phyloP scores from a whole-genome alignment of 139 green algal genomes.

The Picochlorum sp. region DNA sequence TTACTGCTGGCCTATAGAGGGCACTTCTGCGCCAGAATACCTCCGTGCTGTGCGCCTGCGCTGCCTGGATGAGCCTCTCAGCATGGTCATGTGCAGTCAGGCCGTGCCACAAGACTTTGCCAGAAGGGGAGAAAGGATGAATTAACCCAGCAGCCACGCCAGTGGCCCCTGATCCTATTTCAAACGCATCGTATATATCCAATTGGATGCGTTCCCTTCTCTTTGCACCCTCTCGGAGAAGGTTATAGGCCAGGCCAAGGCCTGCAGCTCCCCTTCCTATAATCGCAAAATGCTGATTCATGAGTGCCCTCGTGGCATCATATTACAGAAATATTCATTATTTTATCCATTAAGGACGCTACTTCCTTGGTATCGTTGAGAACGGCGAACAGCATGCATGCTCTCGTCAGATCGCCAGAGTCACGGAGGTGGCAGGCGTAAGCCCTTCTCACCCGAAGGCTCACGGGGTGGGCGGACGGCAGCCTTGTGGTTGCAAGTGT shows the following conservation, averaged over 20 bases:
- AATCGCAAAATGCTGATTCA: constrained; percentile 41
- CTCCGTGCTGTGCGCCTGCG: constrained; percentile 13
- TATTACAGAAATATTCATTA: neutral
- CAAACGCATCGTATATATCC: constrained; percentile 61
- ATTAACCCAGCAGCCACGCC: constrained; percentile 81
- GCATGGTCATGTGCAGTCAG: constrained; percentile 38
- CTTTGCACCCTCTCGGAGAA: constrained; percentile 32
- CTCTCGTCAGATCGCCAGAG: constrained; percentile 9
- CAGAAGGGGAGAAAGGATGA: constrained; percentile 71
- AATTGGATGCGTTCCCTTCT: constrained; percentile 36
- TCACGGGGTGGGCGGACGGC: constrained; percentile 14
- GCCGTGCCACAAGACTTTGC: constrained; percentile 59
- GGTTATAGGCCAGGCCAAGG: constrained; percentile 54
- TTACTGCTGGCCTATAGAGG: constrained; percentile 36
- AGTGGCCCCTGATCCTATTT: constrained; percentile 64
- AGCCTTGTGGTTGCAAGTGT: constrained; percentile 11
- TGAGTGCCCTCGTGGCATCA: neutral
- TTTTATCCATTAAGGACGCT: too few species aligned
- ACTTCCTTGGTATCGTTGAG: too few species aligned
- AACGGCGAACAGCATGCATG: neutral
- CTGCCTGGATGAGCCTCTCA: constrained; percentile 34
- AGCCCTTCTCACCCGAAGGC: constrained; percentile 7
- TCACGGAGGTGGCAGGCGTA: constrained; percentile 13
- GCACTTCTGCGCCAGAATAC: constrained; percentile 32
- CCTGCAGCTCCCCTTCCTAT: constrained; percentile 76